Base-by-base conservation (phyloP, 2,329 filamentous ascomycete species). In the Xylariales sp. region DNA sequence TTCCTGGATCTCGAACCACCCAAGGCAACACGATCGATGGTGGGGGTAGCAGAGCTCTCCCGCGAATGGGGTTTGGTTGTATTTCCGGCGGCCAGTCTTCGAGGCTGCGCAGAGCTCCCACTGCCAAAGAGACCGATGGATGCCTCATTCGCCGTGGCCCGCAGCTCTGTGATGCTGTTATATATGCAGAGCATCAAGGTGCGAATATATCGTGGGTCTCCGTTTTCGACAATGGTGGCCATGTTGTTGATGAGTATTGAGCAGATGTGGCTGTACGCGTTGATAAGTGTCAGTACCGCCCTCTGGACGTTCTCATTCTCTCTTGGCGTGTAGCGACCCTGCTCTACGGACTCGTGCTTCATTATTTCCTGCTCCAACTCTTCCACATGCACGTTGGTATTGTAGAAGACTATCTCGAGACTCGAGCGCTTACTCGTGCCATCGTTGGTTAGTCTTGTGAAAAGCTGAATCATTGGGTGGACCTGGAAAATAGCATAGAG, bases 401-500 rank as follows among this genome's bases (percentile, higher is more conserved):
- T 82, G 58, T 82, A 83, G 43, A 83, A 79, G 19, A 83, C 77
- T 40, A 80, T 74, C 50, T 83, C 79, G 10, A 84, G 70, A 45
- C 78, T 82, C 4, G 78, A 81, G 34, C 77, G 66, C 52, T 79
- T 80, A 16, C 70, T 64, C 8, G 75, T 76, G 21, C 72, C 75
- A 42, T 83, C 78, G 46, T 71, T 76, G 33, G 77, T 74, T 33
- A 83, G 63, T 29, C 74, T 70, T 57, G 82, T 77, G 37, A 84
- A 64, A 59, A 76, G 78, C 56, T 83, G 78, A 42, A 84, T 81
- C 61, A 78, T 78, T 5, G 79, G 79, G 44, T 84, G 80, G 18
- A 83, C 78, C 53, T 83, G 78, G 45, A 83, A 83, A 20, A 83
- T 70, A 4, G 80, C 78, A 54, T 82, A 83, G 3, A 83, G 66